A percentile compares a stretch with the other conserved stretches of the same genome.
Conservation (phyloP, 2,329 filamentous ascomycete species). For the Trichophyton equinum region DNA sequence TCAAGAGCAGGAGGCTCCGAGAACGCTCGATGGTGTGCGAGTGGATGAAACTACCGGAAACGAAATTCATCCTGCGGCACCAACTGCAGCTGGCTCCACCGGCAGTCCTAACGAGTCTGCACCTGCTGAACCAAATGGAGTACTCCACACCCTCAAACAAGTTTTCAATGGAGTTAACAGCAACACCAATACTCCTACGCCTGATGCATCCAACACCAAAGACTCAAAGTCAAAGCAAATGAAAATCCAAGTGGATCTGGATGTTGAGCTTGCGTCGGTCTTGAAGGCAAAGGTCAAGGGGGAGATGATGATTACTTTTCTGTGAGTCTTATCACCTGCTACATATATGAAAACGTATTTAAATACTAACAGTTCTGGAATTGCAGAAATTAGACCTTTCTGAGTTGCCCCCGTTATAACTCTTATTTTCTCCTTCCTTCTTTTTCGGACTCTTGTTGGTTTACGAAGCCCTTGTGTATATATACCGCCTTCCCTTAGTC, state of each 20-base stretch:
- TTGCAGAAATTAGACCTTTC: background rate
- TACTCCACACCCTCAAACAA: background rate
- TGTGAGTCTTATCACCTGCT: conserved; percentile 6
- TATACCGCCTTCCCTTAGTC: background rate
- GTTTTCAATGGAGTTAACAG: background rate
- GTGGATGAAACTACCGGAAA: background rate
- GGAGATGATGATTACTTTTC: conserved; percentile 13
- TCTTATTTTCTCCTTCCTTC: background rate
- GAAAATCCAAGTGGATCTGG: conserved; percentile 7
- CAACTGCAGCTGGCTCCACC: background rate
- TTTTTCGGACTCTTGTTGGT: background rate
- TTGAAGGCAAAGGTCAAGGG: conserved; percentile 11
- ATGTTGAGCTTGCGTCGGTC: conserved; percentile 11
- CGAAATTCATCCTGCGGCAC: background rate
- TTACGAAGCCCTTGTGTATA: background rate
- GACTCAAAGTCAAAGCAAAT: background rate
- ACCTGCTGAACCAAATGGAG: background rate
- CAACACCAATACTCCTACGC: background rate
- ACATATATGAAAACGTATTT: background rate
- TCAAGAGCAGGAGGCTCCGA: background rate
- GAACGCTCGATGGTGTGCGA: background rate
- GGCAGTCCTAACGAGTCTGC: background rate
- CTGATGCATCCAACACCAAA: background rate
- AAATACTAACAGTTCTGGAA: background rate
- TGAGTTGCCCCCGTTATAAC: background rate